Percentiles rank a stretch among this genome's conserved stretches.
phyloP scores from a whole-genome alignment of 108 stramenopile genomes.

The Schizochytrium sp. region DNA sequence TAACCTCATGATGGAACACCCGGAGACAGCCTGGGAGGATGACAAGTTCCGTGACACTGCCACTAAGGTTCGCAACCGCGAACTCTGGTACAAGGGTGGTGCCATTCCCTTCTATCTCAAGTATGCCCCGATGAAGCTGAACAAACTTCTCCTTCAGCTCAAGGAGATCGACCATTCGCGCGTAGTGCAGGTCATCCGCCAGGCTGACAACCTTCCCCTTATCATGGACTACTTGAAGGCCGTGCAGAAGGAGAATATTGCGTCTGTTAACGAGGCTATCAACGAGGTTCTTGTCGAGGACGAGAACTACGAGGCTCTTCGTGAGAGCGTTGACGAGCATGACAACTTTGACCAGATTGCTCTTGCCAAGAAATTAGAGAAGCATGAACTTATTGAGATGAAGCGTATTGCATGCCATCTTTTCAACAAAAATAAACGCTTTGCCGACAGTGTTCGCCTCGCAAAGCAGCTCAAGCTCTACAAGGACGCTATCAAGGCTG shows the following conservation, averaged over 20 bases:
- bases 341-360: constrained; percentile 99
- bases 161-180: constrained; percentile 95
- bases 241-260: constrained; percentile 95
- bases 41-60: constrained; percentile 96
- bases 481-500: constrained; percentile 99
- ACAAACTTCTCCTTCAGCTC: constrained; percentile 91
- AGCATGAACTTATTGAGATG: constrained; percentile 99
- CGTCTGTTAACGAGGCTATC: constrained; percentile 98
- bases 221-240: constrained; percentile 92
- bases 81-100: constrained; percentile 91
- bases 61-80: constrained; percentile 94
- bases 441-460: constrained; percentile 91
- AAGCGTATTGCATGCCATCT: constrained; percentile 98
- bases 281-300: constrained; percentile 97
- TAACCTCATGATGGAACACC: constrained; percentile 97
- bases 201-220: constrained; percentile 92
- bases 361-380: constrained; percentile 93
- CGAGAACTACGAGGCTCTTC: constrained; percentile 95
- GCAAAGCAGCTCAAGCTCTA: constrained; percentile 98
- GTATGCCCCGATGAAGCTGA: constrained; percentile 88
- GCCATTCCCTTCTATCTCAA: constrained; percentile 94
- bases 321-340: constrained; percentile 95
- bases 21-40: constrained; percentile 87
- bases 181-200: constrained; percentile 94
- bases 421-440: constrained; percentile 98